These are phyloP conservation scores for Boletus sensibilis DNA, from an alignment of 768 basidiomycete genomes.

Conservation along the genomic window DNA sequence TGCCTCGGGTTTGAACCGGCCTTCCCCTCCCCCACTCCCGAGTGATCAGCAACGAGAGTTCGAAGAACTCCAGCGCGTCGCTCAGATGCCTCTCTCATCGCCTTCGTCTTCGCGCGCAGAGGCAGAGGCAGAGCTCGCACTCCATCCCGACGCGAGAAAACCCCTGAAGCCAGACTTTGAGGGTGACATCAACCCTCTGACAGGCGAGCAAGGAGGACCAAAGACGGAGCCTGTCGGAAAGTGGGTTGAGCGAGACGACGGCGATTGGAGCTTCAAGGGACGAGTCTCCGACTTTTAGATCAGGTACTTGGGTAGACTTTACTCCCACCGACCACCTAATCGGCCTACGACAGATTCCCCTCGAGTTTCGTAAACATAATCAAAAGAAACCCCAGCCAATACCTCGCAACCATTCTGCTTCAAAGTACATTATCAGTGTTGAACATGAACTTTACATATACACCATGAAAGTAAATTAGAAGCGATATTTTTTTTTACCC, in stretches of 20 bases:
- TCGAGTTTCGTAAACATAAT: neutral
- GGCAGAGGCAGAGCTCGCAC: slow-evolving; percentile 41
- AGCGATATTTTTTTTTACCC: slow-evolving; percentile 5
- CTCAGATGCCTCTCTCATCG: slow-evolving; percentile 42
- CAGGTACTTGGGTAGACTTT: slow-evolving; percentile 1
- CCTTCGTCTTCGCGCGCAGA: slow-evolving; percentile 24
- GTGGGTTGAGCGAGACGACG: slow-evolving; percentile 51
- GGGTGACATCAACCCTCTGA: slow-evolving; percentile 76
- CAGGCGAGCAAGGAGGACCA: slow-evolving; percentile 85
- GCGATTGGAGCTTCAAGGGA: slow-evolving; percentile 92
- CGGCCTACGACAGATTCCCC: neutral
- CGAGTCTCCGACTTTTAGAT: slow-evolving; percentile 79
- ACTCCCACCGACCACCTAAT: neutral
- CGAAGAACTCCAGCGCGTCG: slow-evolving; percentile 72
- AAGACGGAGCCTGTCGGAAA: slow-evolving; percentile 77
- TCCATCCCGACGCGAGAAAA: slow-evolving; percentile 69
- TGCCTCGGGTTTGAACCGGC: slow-evolving; percentile 47
- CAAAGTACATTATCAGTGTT: slow-evolving; percentile 6
- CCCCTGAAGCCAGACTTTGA: slow-evolving; percentile 68
- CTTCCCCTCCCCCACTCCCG: slow-evolving; percentile 75
- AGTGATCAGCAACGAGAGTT: slow-evolving; percentile 79
- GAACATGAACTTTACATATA: slow-evolving; percentile 17
- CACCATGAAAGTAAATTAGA: slow-evolving; percentile 12
- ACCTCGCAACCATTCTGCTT: neutral
- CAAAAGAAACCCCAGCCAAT: neutral